Conservation (phyloP, 371 early-diverging fungal species). For the Lichtheimia corymbifera region DNA sequence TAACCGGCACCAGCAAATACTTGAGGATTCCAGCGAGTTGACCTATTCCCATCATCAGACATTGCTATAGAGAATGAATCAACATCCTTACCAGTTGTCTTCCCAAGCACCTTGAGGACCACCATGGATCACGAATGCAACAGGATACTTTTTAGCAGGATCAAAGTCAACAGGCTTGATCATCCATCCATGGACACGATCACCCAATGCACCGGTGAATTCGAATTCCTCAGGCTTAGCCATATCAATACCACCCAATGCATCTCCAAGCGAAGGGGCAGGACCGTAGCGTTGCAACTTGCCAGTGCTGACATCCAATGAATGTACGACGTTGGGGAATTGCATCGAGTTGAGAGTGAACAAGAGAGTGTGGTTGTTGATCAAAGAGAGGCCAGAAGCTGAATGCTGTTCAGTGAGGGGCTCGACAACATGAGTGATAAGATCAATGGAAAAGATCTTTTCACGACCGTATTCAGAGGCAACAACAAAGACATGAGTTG, state of each 20-base stretch:
- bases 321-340: slow-evolving; percentile 47
- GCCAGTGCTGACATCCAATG: slow-evolving; percentile 28
- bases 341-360: slow-evolving; percentile 50
- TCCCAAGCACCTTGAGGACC: slow-evolving; percentile 80
- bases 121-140: slow-evolving; percentile 85
- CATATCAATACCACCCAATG: slow-evolving; percentile 32
- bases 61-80: not conserved
- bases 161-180: slow-evolving; percentile 70
- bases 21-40: slow-evolving; percentile 76
- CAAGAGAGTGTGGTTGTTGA: slow-evolving; percentile 40
- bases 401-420: slow-evolving; percentile 56
- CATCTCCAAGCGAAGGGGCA: slow-evolving; percentile 29
- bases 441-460: slow-evolving; percentile 57
- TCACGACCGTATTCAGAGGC: slow-evolving; percentile 64
- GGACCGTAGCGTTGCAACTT: slow-evolving; percentile 13
- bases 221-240: slow-evolving; percentile 61
- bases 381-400: slow-evolving; percentile 40
- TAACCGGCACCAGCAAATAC: slow-evolving; percentile 77
- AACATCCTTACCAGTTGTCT: slow-evolving; percentile 60
- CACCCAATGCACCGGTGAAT: slow-evolving; percentile 67
- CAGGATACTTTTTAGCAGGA: slow-evolving; percentile 63
- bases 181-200: slow-evolving; percentile 74
- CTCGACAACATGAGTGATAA: slow-evolving; percentile 42
- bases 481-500: slow-evolving; percentile 51
- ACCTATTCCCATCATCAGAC: slow-evolving; percentile 22